phyloP scores from a whole-genome alignment of 345 rosid species.

The Aquilaria yunnanensis region DNA sequence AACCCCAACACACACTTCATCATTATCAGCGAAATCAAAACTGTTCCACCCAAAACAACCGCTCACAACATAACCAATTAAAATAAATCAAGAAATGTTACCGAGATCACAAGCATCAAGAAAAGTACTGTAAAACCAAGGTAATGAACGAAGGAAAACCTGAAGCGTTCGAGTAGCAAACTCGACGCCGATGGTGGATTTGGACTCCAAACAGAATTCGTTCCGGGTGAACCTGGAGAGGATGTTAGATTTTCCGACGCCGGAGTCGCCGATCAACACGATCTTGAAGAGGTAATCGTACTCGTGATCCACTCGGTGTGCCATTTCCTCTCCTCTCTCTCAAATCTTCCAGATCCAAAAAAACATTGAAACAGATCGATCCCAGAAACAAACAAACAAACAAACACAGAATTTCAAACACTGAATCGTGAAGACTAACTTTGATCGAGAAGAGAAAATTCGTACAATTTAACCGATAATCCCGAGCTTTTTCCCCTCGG shows the following conservation, averaged over 20 bases:
- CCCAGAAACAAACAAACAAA: background rate
- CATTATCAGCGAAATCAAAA: too few relatives aligned
- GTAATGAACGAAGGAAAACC: slow-evolving; percentile 19
- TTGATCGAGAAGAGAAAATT: slow-evolving; percentile 26
- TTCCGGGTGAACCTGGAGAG: slow-evolving; percentile 64
- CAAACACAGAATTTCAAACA: background rate
- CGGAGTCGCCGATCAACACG: slow-evolving; percentile 73
- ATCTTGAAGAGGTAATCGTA: slow-evolving; percentile 73
- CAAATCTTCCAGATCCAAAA: slow-evolving; percentile 25
- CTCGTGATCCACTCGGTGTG: slow-evolving; percentile 53
- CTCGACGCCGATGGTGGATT: slow-evolving; percentile 72
- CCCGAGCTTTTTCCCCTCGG: background rate
- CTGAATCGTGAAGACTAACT: slow-evolving; percentile 13
- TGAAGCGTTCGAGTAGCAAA: slow-evolving; percentile 68
- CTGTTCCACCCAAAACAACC: background rate
- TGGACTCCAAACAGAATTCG: slow-evolving; percentile 69
- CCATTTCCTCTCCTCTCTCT: slow-evolving; percentile 29
- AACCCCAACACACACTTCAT: too few relatives aligned
- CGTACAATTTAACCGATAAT: too few relatives aligned
- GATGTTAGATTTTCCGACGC: slow-evolving; percentile 79
- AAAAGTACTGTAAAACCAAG: slow-evolving; percentile 1
- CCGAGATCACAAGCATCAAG: background rate
- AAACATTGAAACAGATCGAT: background rate
- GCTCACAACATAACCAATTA: background rate
- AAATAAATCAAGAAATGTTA: background rate